Base-by-base conservation (phyloP, 2,329 filamentous ascomycete genomes). In the Metarhizium humberi region DNA sequence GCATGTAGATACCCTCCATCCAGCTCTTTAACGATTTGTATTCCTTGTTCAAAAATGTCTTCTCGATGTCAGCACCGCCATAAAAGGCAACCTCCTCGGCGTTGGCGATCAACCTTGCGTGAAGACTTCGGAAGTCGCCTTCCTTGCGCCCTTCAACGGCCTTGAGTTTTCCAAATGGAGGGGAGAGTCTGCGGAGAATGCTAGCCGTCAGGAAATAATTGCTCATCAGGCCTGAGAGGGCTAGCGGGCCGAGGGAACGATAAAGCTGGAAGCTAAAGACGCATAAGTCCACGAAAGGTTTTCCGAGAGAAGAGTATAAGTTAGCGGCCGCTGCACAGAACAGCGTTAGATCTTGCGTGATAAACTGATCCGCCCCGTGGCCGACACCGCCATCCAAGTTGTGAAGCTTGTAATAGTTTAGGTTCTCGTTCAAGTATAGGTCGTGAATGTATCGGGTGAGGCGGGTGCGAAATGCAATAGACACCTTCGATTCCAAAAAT, bases 211-310 rank as follows among this genome's bases (percentile, higher is more conserved):
- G 76, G 72, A 96, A 91, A 71, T 99, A 99, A 67, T 96, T 96
- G 67, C 89, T 88, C 62, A 96, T 73, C 34, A 99, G 81, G 1
- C 90, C 92, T 4, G 86, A 88, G 56, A 97, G 75, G 0, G 94
- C 94, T 18, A 97, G 72, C 1, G 92, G 92, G 0, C 94, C 94
- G 0, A 99, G 78, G 0, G 92, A 95, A 40, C 87, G 87, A 70
- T 95, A 96, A 0, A 99, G 82, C 70, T 99, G 94, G 69, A 95
- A 99, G 72, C 95, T 99, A 78, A 99, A 99, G 50, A 97, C 94
- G 62, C 92, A 89, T 2, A 99, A 78, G 68, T 99, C 94, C n/a
- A 99, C 90, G 61, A 96, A 85, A 0, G 94, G 94, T 70, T 99
- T 99, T n/a, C 94, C 94, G 3, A 99, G 78, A 0, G 92, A 96